These are phyloP conservation scores for Vanderwaltozyma verrucispora DNA, from an alignment of 805 yeast genomes.

Conservation along the genomic window DNA sequence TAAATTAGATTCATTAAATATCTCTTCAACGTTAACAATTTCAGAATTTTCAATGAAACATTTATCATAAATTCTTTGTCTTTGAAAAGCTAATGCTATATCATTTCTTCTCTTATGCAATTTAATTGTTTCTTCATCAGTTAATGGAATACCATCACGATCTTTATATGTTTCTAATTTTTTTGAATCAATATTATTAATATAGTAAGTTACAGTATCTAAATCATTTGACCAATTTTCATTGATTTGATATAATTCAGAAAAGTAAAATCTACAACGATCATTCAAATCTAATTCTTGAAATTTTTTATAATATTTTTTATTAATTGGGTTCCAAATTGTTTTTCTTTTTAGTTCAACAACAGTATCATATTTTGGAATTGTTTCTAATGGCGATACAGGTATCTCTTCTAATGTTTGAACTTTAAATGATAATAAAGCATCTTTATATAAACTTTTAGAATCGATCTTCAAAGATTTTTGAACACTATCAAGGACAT, in stretches of 20 bases:
- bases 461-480: too few relatives aligned
- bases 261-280: conserved; percentile 11
- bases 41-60: conserved; percentile 8
- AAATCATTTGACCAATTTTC: conserved; percentile 12
- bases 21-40: neutral
- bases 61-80: conserved; percentile 14
- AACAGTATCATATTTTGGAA: conserved; percentile 7
- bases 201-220: conserved; percentile 4
- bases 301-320: conserved; percentile 5
- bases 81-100: conserved; percentile 9
- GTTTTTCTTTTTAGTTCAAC: too few relatives aligned
- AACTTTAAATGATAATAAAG: neutral
- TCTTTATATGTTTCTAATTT: conserved; percentile 1
- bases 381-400: conserved; percentile 12
- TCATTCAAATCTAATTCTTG: conserved; percentile 5
- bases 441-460: too few relatives aligned
- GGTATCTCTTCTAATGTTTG: conserved; percentile 1
- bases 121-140: conserved; percentile 3
- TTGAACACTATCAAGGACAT: too few relatives aligned
- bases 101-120: conserved; percentile 4
- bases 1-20: too few relatives aligned
- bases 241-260: conserved; percentile 9
- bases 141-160: neutral
- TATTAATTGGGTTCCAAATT: neutral
- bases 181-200: conserved; percentile 4